Base-by-base conservation (phyloP, 179 eudicot species). In the Amaranthus tricolor region DNA sequence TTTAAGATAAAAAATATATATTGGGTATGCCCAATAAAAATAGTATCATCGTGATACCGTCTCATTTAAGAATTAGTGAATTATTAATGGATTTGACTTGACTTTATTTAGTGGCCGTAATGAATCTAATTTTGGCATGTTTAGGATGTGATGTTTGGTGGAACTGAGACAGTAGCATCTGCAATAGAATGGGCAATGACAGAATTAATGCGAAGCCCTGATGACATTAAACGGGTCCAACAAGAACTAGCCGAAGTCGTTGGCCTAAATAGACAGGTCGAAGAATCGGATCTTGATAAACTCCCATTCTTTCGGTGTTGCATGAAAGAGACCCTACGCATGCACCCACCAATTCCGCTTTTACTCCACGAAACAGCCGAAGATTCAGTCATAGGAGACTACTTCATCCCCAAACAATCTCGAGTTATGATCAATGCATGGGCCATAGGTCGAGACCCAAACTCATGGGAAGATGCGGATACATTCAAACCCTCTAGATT, bases 111-210 rank as follows among this genome's bases (percentile, higher is more conserved):
- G 10, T n/a, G 5, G 24, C 21, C n/a, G 40, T n/a, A 9, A 6
- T 13, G 17, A 12, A 52, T 76, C 74, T 76, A 69, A 61, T 11
- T 61, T 54, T 47, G 57, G 31, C 12, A 48, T 19, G 6, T 1
- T 57, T 74, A 90, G 96, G 93, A 90, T 74, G 92, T 90, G 21
- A 87, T 90, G 88, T 82, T 87, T 76, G 96, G 89, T 6, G 96
- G 96, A 20, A 90, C 96, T 0, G 96, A 90, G 72, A 90, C 96
- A 0, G 92, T 89, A 11, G 92, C 96, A 5, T 87, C 88, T 2
- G 90, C 93, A 0, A 87, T 90, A 11, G 93, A 89, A 72, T 90
- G 92, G 89, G 82, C 86, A 9, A 84, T 90, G 93, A 64, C 91
- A 0, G 91, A 89, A 71, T 82, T 90, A 11, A 72, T 89, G 74